Base-by-base conservation (phyloP, 164 flowering plant genomes). In the Platanus orientalis region DNA sequence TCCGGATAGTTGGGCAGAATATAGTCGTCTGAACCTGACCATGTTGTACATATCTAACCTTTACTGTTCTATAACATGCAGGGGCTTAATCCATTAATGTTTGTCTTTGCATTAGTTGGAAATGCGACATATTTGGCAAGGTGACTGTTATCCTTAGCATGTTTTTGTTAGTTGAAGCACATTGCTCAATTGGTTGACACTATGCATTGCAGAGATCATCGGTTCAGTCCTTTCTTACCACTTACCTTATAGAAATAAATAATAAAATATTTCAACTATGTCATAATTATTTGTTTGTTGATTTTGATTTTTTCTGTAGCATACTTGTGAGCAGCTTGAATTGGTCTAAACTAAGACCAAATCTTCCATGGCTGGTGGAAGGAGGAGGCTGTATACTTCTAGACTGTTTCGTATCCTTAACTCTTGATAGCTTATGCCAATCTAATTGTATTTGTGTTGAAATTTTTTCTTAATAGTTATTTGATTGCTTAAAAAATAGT, bases 291-390 rank as follows among this genome's bases (percentile, higher is more conserved):
- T 1, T 17, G 30, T 13, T 53, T 12, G 24, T 45, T 19, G 57
- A 32, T n/a, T n/a, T 34, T n/a, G n/a, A n/a, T n/a, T n/a, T 58
- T 62, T 72, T 54, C 19, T 76, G 74, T 62, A 91, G 97, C 73
- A 89, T 91, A 45, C 85, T 91, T 42, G 86, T 89, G 28, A 83
- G 69, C 69, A 85, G 93, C 74, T 23, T 79, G 64, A 84, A 85
- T 0, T 89, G 94, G 96, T 76, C 78, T 16, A 81, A 62, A 64
- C 68, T 87, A 63, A 74, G 60, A 57, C 85, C 94, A 19, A 91
- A 91, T 67, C 60, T 91, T n/a, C 96, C 97, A 23, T 91, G 97
- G 97, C 64, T 91, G 66, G 88, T 88, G 50, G 97, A 91, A 71
- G 89, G 96, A 21, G 84, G 75, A 55, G 91, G 86, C 25, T 91